Percentiles rank a stretch among this genome's conserved stretches.
Conservation (phyloP, 352 stramenopile genomes). For the Saprolegnia parasitica region DNA sequence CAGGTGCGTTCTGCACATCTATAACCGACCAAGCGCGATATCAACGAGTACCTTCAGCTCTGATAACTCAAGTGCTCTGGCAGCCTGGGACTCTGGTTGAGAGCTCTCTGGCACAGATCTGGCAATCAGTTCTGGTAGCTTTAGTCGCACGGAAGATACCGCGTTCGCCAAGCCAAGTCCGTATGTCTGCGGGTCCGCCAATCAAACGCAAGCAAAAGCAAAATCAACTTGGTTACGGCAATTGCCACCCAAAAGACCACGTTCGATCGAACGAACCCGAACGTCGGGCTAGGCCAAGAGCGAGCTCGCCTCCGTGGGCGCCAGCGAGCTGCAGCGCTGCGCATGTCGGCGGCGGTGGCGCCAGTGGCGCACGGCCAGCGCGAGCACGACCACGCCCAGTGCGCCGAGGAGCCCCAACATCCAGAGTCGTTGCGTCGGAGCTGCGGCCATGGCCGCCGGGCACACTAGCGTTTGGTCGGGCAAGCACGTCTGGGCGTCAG, state of each 20-base stretch:
- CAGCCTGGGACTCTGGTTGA: too few relatives aligned
- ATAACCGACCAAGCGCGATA: too few relatives aligned
- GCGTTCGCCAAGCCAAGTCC: too few relatives aligned
- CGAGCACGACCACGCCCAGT: background rate
- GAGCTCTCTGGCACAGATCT: too few relatives aligned
- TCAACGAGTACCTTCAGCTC: too few relatives aligned
- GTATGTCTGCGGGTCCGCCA: too few relatives aligned
- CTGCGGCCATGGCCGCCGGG: conserved; percentile 24
- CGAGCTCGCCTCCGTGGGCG: background rate
- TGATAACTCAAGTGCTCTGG: too few relatives aligned
- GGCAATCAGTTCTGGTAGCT: too few relatives aligned
- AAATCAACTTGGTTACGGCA: background rate
- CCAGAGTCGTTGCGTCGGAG: conserved; percentile 1
- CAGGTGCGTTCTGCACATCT: too few relatives aligned
- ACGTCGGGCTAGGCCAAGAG: background rate
- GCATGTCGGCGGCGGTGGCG: too few relatives aligned
- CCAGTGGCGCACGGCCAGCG: background rate
- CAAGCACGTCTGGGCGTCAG: conserved; percentile 37
- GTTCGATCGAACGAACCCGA: background rate
- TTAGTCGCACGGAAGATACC: too few relatives aligned
- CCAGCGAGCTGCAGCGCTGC: background rate
- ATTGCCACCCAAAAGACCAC: background rate
- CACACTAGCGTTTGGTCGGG: conserved; percentile 37
- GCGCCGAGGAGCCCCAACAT: background rate
- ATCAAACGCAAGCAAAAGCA: background rate